Conservation (phyloP, 306 rosid genomes). For the Quercus bicolor region DNA sequence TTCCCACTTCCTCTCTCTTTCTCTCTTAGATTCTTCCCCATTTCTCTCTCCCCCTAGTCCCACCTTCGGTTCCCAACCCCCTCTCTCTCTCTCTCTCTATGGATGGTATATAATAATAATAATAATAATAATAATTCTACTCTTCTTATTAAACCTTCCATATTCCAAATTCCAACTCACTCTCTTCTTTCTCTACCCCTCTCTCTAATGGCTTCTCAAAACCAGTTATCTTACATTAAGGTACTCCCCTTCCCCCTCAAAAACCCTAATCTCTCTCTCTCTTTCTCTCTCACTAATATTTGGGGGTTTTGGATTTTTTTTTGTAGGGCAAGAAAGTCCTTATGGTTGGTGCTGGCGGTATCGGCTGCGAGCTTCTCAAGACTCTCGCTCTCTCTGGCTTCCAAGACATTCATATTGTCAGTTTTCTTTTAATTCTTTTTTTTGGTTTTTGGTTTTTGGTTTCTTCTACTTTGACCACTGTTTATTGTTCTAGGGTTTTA, state of each 20-base stretch:
- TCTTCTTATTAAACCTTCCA: neutral
- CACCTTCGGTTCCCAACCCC: conserved; percentile 21
- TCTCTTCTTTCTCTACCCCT: neutral
- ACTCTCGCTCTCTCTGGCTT: conserved; percentile 96
- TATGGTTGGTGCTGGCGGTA: conserved; percentile 99
- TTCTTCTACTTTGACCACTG: conserved; percentile 20
- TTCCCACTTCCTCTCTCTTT: neutral
- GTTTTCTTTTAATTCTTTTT: conserved; percentile 13
- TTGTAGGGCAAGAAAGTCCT: conserved; percentile 83
- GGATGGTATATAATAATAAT: conserved; percentile 8
- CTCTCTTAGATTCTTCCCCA: neutral
- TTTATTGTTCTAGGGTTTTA: conserved; percentile 20
- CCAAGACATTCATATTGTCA: conserved; percentile 88
- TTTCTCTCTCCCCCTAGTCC: neutral
- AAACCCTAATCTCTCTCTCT: conserved; percentile 16
- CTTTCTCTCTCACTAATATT: neutral
- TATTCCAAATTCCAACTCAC: conserved; percentile 3
- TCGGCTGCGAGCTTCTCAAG: conserved; percentile 97
- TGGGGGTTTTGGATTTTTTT: neutral
- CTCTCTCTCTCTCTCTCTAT: neutral
- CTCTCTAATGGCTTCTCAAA: conserved; percentile 63
- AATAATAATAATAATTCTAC: neutral
- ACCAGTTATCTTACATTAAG: conserved; percentile 43
- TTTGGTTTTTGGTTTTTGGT: neutral
- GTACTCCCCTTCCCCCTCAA: conserved; percentile 23